A percentile compares a stretch with the other conserved stretches of the same genome.
Conservation (phyloP, 2,329 filamentous ascomycete genomes). For the Tolypocladium amazonense region DNA sequence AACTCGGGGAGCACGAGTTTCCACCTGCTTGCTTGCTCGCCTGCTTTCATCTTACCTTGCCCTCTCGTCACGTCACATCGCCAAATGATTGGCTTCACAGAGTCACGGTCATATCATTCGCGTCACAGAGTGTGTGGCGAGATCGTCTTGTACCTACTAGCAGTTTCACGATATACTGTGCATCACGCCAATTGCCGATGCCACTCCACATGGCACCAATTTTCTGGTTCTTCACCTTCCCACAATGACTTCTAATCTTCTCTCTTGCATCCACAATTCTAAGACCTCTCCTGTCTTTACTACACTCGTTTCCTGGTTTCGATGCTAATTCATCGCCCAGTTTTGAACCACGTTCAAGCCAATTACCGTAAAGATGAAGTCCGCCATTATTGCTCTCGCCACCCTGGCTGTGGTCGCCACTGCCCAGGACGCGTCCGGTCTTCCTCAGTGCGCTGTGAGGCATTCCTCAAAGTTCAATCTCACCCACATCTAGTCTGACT, state of each 20-base stretch:
- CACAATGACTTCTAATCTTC: not conserved
- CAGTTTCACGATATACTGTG: not conserved
- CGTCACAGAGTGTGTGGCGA: not conserved
- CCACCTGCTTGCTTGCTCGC: not conserved
- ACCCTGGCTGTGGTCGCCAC: slow-evolving; percentile 27
- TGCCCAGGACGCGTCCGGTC: slow-evolving; percentile 29
- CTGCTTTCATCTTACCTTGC: not conserved
- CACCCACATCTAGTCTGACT: not conserved
- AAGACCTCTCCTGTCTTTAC: not conserved
- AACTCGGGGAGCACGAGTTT: not conserved
- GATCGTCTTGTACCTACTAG: not conserved
- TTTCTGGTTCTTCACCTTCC: not conserved
- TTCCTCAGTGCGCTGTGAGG: slow-evolving; percentile 45
- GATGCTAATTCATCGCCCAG: slow-evolving; percentile 6
- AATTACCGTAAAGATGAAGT: slow-evolving; percentile 38
- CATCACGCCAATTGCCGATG: not conserved
- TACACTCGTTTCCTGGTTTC: slow-evolving; percentile 7
- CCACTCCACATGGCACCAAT: not conserved
- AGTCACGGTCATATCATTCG: not conserved
- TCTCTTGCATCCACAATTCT: not conserved
- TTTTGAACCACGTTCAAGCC: slow-evolving; percentile 7
- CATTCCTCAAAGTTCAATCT: not conserved
- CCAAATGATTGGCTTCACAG: not conserved
- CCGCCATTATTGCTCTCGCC: slow-evolving; percentile 29
- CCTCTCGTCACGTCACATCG: not conserved